Base-by-base conservation (phyloP, 2,329 filamentous ascomycete genomes). In the Triangularia setosa region DNA sequence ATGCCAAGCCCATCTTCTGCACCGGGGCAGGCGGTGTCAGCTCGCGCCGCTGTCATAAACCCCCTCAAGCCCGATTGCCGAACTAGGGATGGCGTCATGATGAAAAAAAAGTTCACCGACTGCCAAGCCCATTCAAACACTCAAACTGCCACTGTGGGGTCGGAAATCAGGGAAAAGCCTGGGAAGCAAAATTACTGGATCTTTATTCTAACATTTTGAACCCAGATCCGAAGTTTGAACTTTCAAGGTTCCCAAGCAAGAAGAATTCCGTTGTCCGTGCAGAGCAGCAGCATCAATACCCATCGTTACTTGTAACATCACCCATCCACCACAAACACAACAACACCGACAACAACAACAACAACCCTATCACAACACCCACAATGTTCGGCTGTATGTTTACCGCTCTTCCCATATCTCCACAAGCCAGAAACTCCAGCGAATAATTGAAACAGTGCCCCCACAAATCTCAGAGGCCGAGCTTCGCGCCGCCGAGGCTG, bases 401-500 rank as follows among this genome's bases (percentile, higher is more conserved):
- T 53, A 14, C 12, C 63, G n/a, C 40, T 48, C 18, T 21, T 9
- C n/a, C 2, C 11, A 48, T 18, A 3, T 8, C 40, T n/a, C 40
- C 18, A n/a, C 40, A 21, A 21, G 8, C 40, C 40, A 21, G n/a
- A 48, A 21, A 23, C 8, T 48, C 40, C 21, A 48, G 21, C 18
- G n/a, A 48, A 21, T 3, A 21, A 21, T 48, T n/a, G 8, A n/a
- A 27, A 27, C 73, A 90, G 87, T 87, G 70, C 84, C 90, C 79
- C 89, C 89, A 75, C 87, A 87, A 76, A 84, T 87, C 72, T 87
- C 87, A 65, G 80, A 85, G 65, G 87, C 89, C 76, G 90, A 93
- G 83, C 84, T 93, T 75, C 83, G 83, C 74, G 81, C 82, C 73
- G 83, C 88, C 75, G 90, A 93, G 81, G 80, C 81, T 65, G 84